Evolutionary conservation across 768 basidiomycete species (phyloP), one percentile per base, ranked within the genome.

Genomic region (Pulveroboletus frians): DNA sequence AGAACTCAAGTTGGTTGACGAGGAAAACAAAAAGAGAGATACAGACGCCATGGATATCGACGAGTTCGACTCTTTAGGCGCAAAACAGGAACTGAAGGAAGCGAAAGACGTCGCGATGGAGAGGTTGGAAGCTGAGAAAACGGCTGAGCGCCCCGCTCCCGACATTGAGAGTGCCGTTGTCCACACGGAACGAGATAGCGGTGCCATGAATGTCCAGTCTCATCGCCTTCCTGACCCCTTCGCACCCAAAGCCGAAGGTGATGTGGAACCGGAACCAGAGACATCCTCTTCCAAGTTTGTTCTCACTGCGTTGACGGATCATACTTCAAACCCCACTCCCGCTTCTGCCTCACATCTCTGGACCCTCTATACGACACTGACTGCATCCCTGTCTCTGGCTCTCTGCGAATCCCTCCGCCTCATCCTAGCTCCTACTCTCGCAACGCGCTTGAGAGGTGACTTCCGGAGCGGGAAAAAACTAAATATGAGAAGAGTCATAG

Each of bases 401-500:
- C 81, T 99, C 18, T 98, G 94, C 63, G 96, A 98, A 69, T 94
- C 97, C 63, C 81, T 98, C 15, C 88, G 96, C 21, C 85, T 98
- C 30, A 95, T 98, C 65, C 78, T 99, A 32, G 93, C 94, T 54
- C 96, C 96, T 0, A 98, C 95, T 0, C 75, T 88, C 42, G 92
- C 96, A 5, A 96, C 95, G 6, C 81, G 96, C 18, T 76, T 99
- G 38, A 87, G 88, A 69, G 96, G 96, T 34, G 96, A 98, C 73
- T 99, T 96, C 68, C 88, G 94, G 27, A 94, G 91, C 0, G 96
- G 96, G 45, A 99, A 99, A 71, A 80, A 95, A 17, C 79, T 99
- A 27, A 98, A 98, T 69, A 97, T 98, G 95, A 92, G 94, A 67
- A 94, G 94, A 71, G 92, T 98, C 66, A 94, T 99, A 52, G 83